phyloP scores from a whole-genome alignment of 805 yeast species.

The Grigorovia transvaalensis region DNA sequence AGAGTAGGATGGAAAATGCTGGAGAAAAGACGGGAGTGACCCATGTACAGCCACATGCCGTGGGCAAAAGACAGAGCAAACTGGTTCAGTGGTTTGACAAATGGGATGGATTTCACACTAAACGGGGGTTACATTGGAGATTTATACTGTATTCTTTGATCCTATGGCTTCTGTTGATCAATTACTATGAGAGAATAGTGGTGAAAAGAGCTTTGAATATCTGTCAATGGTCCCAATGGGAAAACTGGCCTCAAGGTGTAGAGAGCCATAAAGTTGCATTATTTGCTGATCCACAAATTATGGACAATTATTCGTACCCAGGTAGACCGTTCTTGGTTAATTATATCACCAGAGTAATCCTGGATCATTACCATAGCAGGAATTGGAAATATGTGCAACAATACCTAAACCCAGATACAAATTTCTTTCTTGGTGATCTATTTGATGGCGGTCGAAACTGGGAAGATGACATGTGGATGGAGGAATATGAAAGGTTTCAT shows the following conservation, averaged over 20 bases:
- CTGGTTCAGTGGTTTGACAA: not conserved
- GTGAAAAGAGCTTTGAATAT: conserved; percentile 35
- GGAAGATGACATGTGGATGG: conserved; percentile 59
- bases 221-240: conserved; percentile 65
- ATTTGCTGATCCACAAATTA: conserved; percentile 90
- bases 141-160: conserved; percentile 18
- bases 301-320: conserved; percentile 84
- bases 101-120: not conserved
- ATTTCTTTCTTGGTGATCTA: conserved; percentile 78
- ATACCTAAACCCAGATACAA: conserved; percentile 59
- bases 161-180: conserved; percentile 37
- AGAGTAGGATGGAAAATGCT: too few species aligned
- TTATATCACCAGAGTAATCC: conserved; percentile 46
- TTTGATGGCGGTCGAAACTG: conserved; percentile 93
- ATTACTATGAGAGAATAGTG: conserved; percentile 44
- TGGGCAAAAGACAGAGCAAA: not conserved
- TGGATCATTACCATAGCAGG: conserved; percentile 72
- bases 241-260: conserved; percentile 36
- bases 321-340: conserved; percentile 43
- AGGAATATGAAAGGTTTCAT: conserved; percentile 61
- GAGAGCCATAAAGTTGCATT: conserved; percentile 44
- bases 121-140: conserved; percentile 15
- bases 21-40: not conserved
- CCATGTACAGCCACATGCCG: not conserved
- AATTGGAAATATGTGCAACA: conserved; percentile 55